Base-by-base conservation (phyloP, 768 basidiomycete species). In the Amanita inopinata region DNA sequence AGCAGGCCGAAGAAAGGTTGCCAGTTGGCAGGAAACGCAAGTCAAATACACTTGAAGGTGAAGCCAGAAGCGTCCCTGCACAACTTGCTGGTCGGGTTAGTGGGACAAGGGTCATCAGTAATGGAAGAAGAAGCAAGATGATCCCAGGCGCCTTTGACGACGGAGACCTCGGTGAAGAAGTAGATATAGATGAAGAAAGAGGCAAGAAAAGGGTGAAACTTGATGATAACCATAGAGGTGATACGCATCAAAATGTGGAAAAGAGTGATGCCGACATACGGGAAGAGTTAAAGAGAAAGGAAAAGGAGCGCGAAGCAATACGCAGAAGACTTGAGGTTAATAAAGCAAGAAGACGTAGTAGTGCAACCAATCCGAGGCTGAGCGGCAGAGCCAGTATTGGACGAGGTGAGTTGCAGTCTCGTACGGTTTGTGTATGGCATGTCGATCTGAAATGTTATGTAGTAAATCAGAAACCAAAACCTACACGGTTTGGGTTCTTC, bases 261-360 rank as follows among this genome's bases (percentile, higher is more conserved):
- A 57, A 40, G 47, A 12, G 20, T 49, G 47, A 48, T 17, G 54
- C 67, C 65, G 51, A 54, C 49, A 64, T 45, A 54, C 38, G 70
- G 59, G 54, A 70, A 63, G 61, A 62, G 64, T 52, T 66, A 63
- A 58, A 69, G 45, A 69, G 61, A 50, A 55, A 62, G 36, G 69
- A 77, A 47, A 63, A 63, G 62, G 71, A 76, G 50, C 63, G 60
- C 35, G 78, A 83, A 33, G 76, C 71, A 0, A 71, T 83, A 34
- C 71, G 73, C 48, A 70, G 75, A 52, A 78, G 74, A 59, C 60
- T 87, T 5, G 81, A 86, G 43, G 62, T 68, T 11, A 83, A 72
- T 54, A 78, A 74, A 47, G 80, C 82, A 8, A 70, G 72, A 55
- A 66, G 85, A 50, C 67, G 82, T 53, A 87, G 84, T 50, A 86